Evolutionary conservation across 2,329 filamentous ascomycete genomes (phyloP).

Genomic region (Anisogramma anomala): DNA sequence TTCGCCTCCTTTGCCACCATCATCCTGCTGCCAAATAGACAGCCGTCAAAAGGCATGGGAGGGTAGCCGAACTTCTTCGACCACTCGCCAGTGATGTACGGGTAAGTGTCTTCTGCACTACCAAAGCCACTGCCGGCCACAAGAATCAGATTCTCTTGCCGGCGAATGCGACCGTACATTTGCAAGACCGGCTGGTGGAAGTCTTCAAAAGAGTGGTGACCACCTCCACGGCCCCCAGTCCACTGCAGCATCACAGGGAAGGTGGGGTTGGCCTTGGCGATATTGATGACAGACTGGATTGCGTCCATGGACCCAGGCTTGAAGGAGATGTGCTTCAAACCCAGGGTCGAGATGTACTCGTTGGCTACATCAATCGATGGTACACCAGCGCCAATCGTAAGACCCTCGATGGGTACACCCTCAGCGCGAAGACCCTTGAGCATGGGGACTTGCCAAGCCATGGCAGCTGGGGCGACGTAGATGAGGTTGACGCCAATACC

Average conservation of each 20-base stretch:
- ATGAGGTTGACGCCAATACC: slow-evolving; percentile 86
- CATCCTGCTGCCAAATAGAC: slow-evolving; percentile 81
- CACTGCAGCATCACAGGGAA: slow-evolving; percentile 93
- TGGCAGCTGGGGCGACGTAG: slow-evolving; percentile 79
- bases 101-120: slow-evolving; percentile 79
- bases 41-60: slow-evolving; percentile 88
- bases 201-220: slow-evolving; percentile 90
- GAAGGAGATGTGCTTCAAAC: slow-evolving; percentile 86
- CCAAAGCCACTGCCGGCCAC: slow-evolving; percentile 89
- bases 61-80: slow-evolving; percentile 78
- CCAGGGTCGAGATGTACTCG: slow-evolving; percentile 86
- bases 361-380: slow-evolving; percentile 87
- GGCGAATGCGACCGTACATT: slow-evolving; percentile 82
- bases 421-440: slow-evolving; percentile 69
- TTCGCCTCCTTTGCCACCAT: slow-evolving; percentile 91
- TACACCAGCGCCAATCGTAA: slow-evolving; percentile 87
- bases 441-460: slow-evolving; percentile 86
- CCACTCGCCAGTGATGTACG: slow-evolving; percentile 83
- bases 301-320: slow-evolving; percentile 85
- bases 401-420: slow-evolving; percentile 80
- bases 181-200: slow-evolving; percentile 86
- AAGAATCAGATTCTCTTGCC: slow-evolving; percentile 75
- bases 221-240: slow-evolving; percentile 88
- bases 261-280: slow-evolving; percentile 83
- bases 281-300: slow-evolving; percentile 82